phyloP scores from a whole-genome alignment of 495 filamentous ascomycete species.

The Bacidia rubella region DNA sequence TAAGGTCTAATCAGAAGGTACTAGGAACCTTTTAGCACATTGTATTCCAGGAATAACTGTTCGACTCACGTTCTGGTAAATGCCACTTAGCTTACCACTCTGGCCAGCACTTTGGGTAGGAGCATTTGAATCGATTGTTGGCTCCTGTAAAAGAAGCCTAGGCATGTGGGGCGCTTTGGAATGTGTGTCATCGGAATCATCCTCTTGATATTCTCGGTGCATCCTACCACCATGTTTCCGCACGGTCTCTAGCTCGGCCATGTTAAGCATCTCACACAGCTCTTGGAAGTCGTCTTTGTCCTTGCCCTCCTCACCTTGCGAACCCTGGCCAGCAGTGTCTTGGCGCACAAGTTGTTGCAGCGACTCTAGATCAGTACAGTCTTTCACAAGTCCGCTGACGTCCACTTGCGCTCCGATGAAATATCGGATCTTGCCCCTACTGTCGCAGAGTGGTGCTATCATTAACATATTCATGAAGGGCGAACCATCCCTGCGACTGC shows the following conservation, averaged over 20 bases:
- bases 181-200: constrained; percentile 22
- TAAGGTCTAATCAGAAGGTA: constrained; percentile 51
- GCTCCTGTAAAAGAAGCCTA: constrained; percentile 19
- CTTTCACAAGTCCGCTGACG: constrained; percentile 42
- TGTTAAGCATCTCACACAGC: constrained; percentile 49
- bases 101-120: constrained; percentile 6
- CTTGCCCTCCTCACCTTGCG: constrained; percentile 7
- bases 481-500: constrained; percentile 47
- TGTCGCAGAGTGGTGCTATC: constrained; percentile 49
- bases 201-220: constrained; percentile 34
- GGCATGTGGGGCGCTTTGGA: constrained; percentile 17
- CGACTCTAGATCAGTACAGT: constrained; percentile 45
- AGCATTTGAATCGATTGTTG: constrained; percentile 6
- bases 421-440: constrained; percentile 44
- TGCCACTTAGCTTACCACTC: constrained; percentile 21
- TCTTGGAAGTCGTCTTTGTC: constrained; percentile 40
- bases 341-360: constrained; percentile 34
- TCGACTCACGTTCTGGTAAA: constrained; percentile 35
- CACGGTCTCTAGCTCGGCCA: constrained; percentile 43
- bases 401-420: constrained; percentile 53
- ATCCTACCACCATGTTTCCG: constrained; percentile 40
- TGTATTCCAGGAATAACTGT: not conserved
- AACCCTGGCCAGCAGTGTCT: constrained; percentile 2
- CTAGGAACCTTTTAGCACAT: constrained; percentile 22
- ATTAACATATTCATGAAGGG: constrained; percentile 58